Evolutionary conservation across 305 asterid species (phyloP), one percentile per base, ranked within the genome.

Genomic region (Vinca major): DNA sequence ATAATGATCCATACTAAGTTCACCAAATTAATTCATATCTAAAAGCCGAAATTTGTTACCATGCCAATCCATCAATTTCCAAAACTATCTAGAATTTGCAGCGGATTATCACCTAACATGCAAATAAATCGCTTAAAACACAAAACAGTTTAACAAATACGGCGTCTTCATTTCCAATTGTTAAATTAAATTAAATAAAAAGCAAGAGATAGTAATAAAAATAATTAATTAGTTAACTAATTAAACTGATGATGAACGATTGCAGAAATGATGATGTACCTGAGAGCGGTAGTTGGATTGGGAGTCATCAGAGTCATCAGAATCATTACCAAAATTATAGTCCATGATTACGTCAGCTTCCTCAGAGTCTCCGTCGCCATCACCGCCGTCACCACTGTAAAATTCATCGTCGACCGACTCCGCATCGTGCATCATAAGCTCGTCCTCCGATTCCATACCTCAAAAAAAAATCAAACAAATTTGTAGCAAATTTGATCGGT

Each of bases 321-420:
- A 84, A 65, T 85, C 97, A 37, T 84, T 81, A 76, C 86, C 97
- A 67, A 88, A 90, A 16, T 83, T 92, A 58, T 85, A 85, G 73
- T 89, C 89, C 80, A 86, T 80, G 44, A 82, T 75, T 66, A 73
- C 87, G 79, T 83, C 89, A 56, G 84, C 89, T 14, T 74, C 78
- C 61, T 82, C 97, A 66, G 93, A 84, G 16, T 76, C 88, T 19
- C 66, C 86, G 0, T 74, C 88, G 19, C 79, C 91, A 61, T 83
- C 86, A 77, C 66, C 86, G 0, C 75, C 88, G 19, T 80, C 91
- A 61, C 84, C 86, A 77, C 84, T 85, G 70, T 85, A 86, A 73
- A 84, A 84, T 62, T 85, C 86, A 5, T 83, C 95, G 26, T 88
- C 95, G 39, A 69, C 44, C 49, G 82, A 78, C 66, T 75, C 82